Percentiles rank a stretch among this genome's conserved stretches.
phyloP scores from a whole-genome alignment of 2,329 filamentous ascomycete genomes.

The Calonectria montana region DNA sequence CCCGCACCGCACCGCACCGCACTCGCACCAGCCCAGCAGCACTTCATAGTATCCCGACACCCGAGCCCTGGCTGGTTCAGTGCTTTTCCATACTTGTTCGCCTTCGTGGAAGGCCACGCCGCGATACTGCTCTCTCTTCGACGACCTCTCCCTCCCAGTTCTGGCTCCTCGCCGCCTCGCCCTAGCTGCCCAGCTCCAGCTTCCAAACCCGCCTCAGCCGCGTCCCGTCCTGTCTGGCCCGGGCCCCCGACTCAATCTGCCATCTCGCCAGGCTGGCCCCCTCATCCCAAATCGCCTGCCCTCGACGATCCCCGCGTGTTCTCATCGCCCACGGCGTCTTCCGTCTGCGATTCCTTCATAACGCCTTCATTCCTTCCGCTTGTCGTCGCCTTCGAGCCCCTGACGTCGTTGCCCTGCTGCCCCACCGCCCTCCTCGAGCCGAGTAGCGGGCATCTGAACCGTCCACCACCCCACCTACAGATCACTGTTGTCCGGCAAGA shows the following conservation, averaged over 20 bases:
- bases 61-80: constrained; percentile 46
- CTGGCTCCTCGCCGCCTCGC: constrained; percentile 17
- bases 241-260: constrained; percentile 33
- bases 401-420: constrained; percentile 48
- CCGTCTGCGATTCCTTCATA: constrained; percentile 20
- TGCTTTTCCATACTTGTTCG: constrained; percentile 36
- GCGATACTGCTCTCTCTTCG: constrained; percentile 25
- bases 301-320: constrained; percentile 29
- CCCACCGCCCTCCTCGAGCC: constrained; percentile 41
- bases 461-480: constrained; percentile 41
- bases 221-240: constrained; percentile 29
- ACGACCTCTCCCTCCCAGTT: constrained; percentile 23
- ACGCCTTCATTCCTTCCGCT: constrained; percentile 29
- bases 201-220: constrained; percentile 29
- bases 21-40: constrained; percentile 12
- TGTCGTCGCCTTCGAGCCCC: constrained; percentile 40
- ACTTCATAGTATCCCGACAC: constrained; percentile 34
- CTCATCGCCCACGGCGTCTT: constrained; percentile 31
- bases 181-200: constrained; percentile 24
- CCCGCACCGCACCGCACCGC: constrained; percentile 13
- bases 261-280: constrained; percentile 37
- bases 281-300: constrained; percentile 27
- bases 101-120: constrained; percentile 37
- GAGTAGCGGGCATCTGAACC: constrained; percentile 43
- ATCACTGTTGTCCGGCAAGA: constrained; percentile 63